A percentile compares a stretch with the other conserved stretches of the same genome.
These are phyloP conservation scores for Eucalyptus pauciflora DNA, from an alignment of 345 rosid genomes.

Conservation along the genomic window DNA sequence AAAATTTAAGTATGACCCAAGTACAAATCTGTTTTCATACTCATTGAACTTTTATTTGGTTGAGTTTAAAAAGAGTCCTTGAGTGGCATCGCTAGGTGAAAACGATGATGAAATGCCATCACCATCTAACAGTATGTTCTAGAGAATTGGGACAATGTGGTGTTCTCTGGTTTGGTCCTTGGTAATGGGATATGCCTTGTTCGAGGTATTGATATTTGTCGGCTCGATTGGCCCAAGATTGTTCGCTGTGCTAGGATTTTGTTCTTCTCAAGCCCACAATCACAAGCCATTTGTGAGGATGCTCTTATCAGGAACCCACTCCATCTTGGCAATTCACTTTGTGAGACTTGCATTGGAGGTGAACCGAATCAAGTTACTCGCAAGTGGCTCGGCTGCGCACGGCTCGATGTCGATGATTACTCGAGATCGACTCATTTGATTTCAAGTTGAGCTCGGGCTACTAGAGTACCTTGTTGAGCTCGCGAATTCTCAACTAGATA, in stretches of 20 bases:
- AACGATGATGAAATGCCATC: not conserved
- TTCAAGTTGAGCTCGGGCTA: not conserved
- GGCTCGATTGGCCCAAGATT: not conserved
- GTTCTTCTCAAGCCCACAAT: not conserved
- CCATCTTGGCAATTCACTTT: not conserved
- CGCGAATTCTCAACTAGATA: not conserved
- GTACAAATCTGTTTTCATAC: not conserved
- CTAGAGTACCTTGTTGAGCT: not conserved
- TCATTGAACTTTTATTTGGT: not conserved
- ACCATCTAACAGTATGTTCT: fast-evolving
- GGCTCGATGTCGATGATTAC: not conserved
- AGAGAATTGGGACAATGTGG: not conserved
- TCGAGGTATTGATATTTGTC: not conserved
- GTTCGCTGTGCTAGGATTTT: not conserved
- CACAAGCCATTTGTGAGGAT: not conserved
- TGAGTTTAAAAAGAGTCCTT: not conserved
- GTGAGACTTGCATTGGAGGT: not conserved
- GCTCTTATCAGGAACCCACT: not conserved
- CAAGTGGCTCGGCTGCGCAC: not conserved
- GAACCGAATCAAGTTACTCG: not conserved
- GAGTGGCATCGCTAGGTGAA: not conserved
- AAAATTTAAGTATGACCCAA: not conserved
- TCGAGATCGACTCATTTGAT: not conserved
- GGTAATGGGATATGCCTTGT: not conserved
- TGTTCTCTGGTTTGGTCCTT: not conserved